These are phyloP conservation scores for Solanum hybrid DNA, from an alignment of 305 asterid species.

Conservation along the genomic window DNA sequence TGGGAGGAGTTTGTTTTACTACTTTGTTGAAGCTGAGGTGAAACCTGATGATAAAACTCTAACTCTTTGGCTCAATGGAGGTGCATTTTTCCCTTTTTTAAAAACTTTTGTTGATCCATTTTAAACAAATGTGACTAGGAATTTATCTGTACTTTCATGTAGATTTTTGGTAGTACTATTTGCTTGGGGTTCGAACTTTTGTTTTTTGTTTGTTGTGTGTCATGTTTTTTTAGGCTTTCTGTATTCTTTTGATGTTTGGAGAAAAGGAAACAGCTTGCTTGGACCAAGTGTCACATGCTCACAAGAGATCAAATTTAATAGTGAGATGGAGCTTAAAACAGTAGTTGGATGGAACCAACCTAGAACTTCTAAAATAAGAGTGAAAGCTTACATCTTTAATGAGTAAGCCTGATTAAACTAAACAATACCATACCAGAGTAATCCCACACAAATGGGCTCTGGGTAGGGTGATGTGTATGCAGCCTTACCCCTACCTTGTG, in stretches of 20 bases:
- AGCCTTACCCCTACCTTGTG: constrained; percentile 21
- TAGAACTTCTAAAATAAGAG: not conserved
- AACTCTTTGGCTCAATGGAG: constrained; percentile 95
- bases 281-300: not conserved
- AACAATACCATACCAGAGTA: not conserved
- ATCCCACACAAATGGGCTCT: not conserved
- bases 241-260: not conserved
- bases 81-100: constrained; percentile 12
- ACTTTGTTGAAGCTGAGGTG: constrained; percentile 69
- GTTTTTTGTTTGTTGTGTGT: not conserved
- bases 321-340: not conserved
- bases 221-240: not conserved
- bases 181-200: constrained; percentile 5
- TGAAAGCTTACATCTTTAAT: not conserved
- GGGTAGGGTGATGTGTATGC: not conserved
- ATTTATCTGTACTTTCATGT: not conserved
- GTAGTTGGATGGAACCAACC: not conserved
- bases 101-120: not conserved
- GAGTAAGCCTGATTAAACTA: not conserved
- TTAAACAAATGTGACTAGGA: not conserved
- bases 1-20: constrained; percentile 77
- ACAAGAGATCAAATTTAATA: not conserved
- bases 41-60: constrained; percentile 60
- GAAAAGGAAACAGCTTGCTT: not conserved
- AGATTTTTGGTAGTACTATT: not conserved